Conservation (phyloP, 1,284 basidiomycete genomes). For the Tetrapyrgos nigripes region DNA sequence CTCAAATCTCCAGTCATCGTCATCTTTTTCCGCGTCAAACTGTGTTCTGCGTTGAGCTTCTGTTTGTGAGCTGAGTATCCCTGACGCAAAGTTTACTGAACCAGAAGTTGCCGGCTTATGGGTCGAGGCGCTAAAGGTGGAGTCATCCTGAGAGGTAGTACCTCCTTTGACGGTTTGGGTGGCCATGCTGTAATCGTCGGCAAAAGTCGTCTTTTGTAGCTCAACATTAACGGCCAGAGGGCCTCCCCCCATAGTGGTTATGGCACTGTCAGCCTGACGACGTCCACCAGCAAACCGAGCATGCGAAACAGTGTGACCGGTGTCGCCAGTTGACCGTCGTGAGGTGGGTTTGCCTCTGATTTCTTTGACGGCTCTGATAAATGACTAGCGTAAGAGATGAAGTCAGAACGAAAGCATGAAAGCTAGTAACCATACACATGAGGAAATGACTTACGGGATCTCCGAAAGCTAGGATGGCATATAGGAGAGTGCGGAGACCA, state of each 20-base stretch:
- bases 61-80: background rate
- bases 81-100: background rate
- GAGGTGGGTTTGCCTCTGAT: background rate
- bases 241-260: background rate
- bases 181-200: background rate
- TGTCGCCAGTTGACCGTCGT: background rate
- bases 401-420: background rate
- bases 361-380: background rate
- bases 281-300: background rate
- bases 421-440: background rate
- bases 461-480: constrained; percentile 23
- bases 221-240: background rate
- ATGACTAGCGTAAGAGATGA: background rate
- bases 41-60: background rate
- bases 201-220: background rate
- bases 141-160: background rate
- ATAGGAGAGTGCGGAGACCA: constrained; percentile 23
- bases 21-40: background rate
- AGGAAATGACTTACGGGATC: constrained; percentile 23
- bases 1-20: background rate
- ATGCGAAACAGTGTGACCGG: background rate
- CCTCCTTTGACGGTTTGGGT: background rate
- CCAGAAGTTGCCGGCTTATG: background rate
- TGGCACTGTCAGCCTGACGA: background rate
- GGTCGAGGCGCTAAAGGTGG: background rate